Evolutionary conservation across 495 filamentous ascomycete species (phyloP), one percentile per base, ranked within the genome.

Genomic region (Aspergillus leporis): DNA sequence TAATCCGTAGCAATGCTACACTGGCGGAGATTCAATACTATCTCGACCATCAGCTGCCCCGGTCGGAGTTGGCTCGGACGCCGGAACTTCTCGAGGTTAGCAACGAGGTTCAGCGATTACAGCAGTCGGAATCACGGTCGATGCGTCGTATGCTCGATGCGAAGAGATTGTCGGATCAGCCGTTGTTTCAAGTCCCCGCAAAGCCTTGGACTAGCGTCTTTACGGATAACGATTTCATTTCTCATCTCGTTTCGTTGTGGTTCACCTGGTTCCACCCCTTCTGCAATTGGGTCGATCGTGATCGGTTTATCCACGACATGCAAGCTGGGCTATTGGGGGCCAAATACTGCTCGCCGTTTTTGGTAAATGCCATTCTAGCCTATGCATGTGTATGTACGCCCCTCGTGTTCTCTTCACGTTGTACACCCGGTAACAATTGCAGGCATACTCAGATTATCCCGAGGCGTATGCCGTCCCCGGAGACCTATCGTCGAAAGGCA

Each of bases 261-360:
- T 74, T 81, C 60, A 72, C 72, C 10, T 80, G 75, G 75, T 68
- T 72, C 32, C 71, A 77, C 55, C 67, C 74, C 16, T 76, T 75
- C 32, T 66, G 60, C 30, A 73, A 74, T 52, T 75, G 66, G 64
- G 61, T 81, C 18, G 72, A 77, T 34, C 66, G 69, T 13, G 68
- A 74, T 31, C 51, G 74, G 25, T 78, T 79, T 57, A 46, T 78
- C 18, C 59, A 68, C 7, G 74, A 79, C 47, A 76, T 79, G 69
- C 59, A 61, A 19, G 46, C 61, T 12, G 66, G 65, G 6, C 47
- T 61, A 18, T 23, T 63, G 14, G 63, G 59, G 4, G 55, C 57
- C 0, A 51, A 55, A 34, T 75, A 70, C 56, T 80, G 76, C 60
- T 77, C 78, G 3, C 69, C 75, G 7, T 70, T 78, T 28, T 62